Evolutionary conservation across 2,329 filamentous ascomycete genomes (phyloP).

Genomic region (Talaromyces sp.): DNA sequence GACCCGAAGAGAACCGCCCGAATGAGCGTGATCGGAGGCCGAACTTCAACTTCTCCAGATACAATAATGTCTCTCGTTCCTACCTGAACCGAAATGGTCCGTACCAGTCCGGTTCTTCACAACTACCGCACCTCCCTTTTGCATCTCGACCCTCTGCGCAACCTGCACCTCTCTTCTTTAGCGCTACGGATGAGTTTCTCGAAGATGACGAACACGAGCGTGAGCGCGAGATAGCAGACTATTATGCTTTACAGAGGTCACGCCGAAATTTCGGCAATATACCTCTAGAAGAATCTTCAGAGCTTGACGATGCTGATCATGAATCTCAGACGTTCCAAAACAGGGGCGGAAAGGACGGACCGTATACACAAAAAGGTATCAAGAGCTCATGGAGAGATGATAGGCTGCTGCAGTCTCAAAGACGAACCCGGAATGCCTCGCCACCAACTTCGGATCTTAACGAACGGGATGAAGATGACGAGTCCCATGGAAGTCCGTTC

Average conservation of each 20-base stretch:
- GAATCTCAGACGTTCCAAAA: constrained; percentile 58
- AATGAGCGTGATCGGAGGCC: constrained; percentile 42
- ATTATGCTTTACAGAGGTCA: constrained; percentile 86
- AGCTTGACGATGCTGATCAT: constrained; percentile 71
- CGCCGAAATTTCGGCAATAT: constrained; percentile 83
- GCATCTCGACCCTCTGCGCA: constrained; percentile 72
- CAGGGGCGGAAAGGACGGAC: constrained; percentile 39
- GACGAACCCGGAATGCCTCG: constrained; percentile 34
- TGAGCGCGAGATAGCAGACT: constrained; percentile 87
- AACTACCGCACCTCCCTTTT: constrained; percentile 75
- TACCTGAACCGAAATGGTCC: constrained; percentile 62
- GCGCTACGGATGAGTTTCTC: constrained; percentile 81
- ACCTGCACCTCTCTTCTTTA: constrained; percentile 92
- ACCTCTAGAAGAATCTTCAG: constrained; percentile 79
- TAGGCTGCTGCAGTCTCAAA: constrained; percentile 41
- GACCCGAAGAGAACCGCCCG: constrained; percentile 54
- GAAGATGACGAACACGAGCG: constrained; percentile 92
- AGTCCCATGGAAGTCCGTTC: constrained; percentile 29
- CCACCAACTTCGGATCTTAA: constrained; percentile 27
- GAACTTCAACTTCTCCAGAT: constrained; percentile 41
- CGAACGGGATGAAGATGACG: constrained; percentile 39
- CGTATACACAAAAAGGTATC: constrained; percentile 51
- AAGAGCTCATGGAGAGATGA: constrained; percentile 58
- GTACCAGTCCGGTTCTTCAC: constrained; percentile 70
- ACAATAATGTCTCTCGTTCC: constrained; percentile 48